Conservation (phyloP, 2,329 filamentous ascomycete genomes). For the Pyrenophora graminea region DNA sequence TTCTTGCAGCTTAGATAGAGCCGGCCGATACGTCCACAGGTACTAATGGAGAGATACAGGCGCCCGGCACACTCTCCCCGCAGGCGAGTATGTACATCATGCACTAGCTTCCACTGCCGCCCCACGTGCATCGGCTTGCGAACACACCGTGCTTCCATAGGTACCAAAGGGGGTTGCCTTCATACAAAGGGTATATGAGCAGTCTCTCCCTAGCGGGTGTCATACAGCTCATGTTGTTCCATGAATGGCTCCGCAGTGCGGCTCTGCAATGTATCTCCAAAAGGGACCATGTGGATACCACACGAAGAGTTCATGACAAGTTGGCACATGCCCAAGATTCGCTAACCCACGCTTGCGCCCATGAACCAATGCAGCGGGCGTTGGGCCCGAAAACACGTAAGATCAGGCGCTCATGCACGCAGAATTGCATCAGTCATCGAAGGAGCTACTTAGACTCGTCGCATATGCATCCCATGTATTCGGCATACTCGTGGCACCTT, state of each 20-base stretch:
- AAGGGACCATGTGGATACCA: too few relatives aligned
- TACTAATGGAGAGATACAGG: slow-evolving; percentile 2
- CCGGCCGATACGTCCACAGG: not conserved
- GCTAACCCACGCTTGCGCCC: not conserved
- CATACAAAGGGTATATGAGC: not conserved
- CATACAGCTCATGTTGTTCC: too few relatives aligned
- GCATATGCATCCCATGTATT: slow-evolving; percentile 4
- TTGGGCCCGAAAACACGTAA: not conserved
- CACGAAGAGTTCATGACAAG: not conserved
- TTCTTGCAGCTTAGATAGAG: not conserved
- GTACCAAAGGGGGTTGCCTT: not conserved
- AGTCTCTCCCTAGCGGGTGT: not conserved
- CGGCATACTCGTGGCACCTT: slow-evolving; percentile 1
- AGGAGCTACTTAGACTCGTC: not conserved
- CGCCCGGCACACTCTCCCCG: slow-evolving; percentile 8
- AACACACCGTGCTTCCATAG: not conserved
- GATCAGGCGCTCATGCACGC: not conserved
- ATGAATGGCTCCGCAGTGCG: too few relatives aligned
- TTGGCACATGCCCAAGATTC: not conserved
- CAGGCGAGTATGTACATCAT: slow-evolving; percentile 1
- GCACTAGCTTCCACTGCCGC: slow-evolving; percentile 3
- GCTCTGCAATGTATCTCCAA: too few relatives aligned
- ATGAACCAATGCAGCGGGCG: not conserved
- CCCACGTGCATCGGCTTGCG: slow-evolving; percentile 4
- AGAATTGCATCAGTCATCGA: not conserved